Evolutionary conservation across 768 basidiomycete genomes (phyloP).

Genomic region (Punctularia strigosozonata): DNA sequence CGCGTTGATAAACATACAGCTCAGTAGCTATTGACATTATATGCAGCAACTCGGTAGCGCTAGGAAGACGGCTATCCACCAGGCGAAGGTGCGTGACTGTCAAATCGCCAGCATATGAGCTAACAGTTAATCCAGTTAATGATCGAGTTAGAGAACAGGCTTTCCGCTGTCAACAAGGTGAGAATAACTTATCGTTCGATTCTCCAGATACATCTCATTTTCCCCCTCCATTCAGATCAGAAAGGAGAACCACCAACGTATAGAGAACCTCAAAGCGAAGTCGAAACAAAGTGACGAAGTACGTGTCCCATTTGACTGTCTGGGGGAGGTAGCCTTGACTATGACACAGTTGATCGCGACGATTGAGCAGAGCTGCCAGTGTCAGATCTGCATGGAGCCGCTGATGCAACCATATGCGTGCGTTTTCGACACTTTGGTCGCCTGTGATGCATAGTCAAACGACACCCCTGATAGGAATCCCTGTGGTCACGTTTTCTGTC

Average conservation of each 20-base stretch:
- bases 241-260: conserved; percentile 32
- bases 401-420: conserved; percentile 57
- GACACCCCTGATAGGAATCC: conserved; percentile 42
- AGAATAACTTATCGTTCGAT: conserved; percentile 1
- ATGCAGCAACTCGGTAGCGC: conserved; percentile 26
- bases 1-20: conserved; percentile 1
- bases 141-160: conserved; percentile 38
- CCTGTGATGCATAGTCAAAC: conserved; percentile 5
- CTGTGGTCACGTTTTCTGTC: conserved; percentile 72
- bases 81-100: conserved; percentile 35
- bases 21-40: conserved; percentile 3
- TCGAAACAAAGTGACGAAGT: conserved; percentile 49
- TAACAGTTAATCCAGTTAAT: conserved; percentile 28
- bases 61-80: conserved; percentile 41
- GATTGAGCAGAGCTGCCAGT: conserved; percentile 51
- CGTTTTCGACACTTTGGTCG: conserved; percentile 15
- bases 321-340: not conserved
- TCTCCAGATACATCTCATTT: conserved; percentile 1
- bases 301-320: conserved; percentile 5
- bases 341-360: conserved; percentile 33
- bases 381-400: conserved; percentile 71
- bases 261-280: conserved; percentile 33
- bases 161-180: conserved; percentile 27
- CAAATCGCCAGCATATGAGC: not conserved
- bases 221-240: conserved; percentile 20